These are phyloP conservation scores for Pleurotus eryngii DNA, from an alignment of 768 basidiomycete species.

Conservation along the genomic window DNA sequence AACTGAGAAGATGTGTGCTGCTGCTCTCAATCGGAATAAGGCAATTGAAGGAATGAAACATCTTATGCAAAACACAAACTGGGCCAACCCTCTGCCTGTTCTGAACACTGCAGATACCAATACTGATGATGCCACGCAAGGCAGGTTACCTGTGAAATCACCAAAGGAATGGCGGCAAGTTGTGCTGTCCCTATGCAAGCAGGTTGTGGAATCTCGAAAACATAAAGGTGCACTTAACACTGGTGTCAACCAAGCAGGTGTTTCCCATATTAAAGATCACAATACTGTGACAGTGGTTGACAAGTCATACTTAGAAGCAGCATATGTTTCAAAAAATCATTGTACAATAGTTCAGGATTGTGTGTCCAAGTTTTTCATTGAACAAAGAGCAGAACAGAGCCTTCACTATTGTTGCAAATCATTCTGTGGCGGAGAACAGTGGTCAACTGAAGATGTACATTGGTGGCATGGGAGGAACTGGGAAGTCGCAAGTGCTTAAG, in stretches of 20 bases:
- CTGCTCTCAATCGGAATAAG: background rate
- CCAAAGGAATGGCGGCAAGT: background rate
- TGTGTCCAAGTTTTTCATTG: background rate
- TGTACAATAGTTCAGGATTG: background rate
- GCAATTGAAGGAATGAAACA: constrained; percentile 1
- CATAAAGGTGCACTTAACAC: background rate
- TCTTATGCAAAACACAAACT: background rate
- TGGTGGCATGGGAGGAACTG: constrained; percentile 25
- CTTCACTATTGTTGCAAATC: constrained; percentile 19
- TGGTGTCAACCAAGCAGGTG: background rate
- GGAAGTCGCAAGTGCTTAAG: constrained; percentile 20
- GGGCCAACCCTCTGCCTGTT: background rate
- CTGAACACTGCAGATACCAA: background rate
- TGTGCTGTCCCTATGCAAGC: background rate
- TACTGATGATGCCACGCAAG: background rate
- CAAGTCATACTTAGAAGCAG: constrained; percentile 5
- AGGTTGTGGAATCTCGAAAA: background rate
- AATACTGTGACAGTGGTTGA: background rate
- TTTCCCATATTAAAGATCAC: background rate
- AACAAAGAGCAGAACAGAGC: constrained; percentile 1
- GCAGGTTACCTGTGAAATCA: background rate
- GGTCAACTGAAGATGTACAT: constrained; percentile 23
- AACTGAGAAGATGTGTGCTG: background rate
- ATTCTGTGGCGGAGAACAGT: constrained; percentile 5
- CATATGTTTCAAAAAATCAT: background rate